Percentiles rank a stretch among this genome's conserved stretches.
Conservation (phyloP, 768 basidiomycete species). For the Suillus fuscotomentosus region DNA sequence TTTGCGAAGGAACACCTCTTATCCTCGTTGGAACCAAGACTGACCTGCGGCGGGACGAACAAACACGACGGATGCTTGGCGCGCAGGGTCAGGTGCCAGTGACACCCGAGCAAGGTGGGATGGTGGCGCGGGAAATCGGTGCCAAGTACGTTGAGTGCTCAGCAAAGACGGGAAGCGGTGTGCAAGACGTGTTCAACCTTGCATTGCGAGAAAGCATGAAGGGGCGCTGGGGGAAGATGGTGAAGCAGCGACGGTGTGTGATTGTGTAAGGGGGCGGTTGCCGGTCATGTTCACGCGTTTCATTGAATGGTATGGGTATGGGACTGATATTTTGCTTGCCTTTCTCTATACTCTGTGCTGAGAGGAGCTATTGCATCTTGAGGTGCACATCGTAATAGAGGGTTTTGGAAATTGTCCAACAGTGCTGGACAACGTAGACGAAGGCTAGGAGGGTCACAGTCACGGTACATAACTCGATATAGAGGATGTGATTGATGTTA, state of each 20-base stretch:
- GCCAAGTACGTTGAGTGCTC: conserved; percentile 93
- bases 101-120: conserved; percentile 75
- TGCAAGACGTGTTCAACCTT: conserved; percentile 88
- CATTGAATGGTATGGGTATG: neutral
- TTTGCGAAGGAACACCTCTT: conserved; percentile 85
- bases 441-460: conserved; percentile 31
- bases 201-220: conserved; percentile 90
- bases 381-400: conserved; percentile 19
- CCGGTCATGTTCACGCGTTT: conserved; percentile 8
- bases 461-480: conserved; percentile 37
- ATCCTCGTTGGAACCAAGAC: conserved; percentile 94
- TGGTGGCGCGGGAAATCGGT: conserved; percentile 91
- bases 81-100: conserved; percentile 88
- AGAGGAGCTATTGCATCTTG: conserved; percentile 20
- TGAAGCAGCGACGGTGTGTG: conserved; percentile 71
- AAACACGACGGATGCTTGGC: conserved; percentile 81
- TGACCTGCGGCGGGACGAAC: conserved; percentile 84
- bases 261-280: conserved; percentile 33
- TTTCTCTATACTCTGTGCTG: conserved; percentile 21
- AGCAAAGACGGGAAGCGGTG: conserved; percentile 87
- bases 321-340: conserved; percentile 23
- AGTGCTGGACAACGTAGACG: conserved; percentile 30
- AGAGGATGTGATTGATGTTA: conserved; percentile 25
- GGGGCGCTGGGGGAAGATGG: conserved; percentile 71
- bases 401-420: conserved; percentile 22